Base-by-base conservation (phyloP, 805 yeast species). In the Groenewaldozyma tartarivorans region DNA sequence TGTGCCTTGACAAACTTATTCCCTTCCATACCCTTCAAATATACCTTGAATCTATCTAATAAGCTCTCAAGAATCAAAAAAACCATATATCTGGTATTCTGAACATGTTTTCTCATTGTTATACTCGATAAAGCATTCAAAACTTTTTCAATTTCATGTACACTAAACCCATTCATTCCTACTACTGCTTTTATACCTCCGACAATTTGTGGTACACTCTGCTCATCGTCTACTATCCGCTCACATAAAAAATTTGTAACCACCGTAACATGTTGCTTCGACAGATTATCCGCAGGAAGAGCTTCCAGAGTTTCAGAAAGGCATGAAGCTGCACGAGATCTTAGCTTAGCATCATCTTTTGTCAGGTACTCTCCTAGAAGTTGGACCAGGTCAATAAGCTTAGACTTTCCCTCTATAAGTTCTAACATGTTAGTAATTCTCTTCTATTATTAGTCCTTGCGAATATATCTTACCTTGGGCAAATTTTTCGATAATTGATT, bases 351-450 rank as follows among this genome's bases (percentile, higher is more conserved):
- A 44, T 75, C 77, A 5, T 75, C 79, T 2, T 81, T 72, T 1
- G 83, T 77, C 21, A 83, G 62, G 37, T 69, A 66, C 20, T 73
- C 75, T n/a, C 84, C 86, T 21, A 83, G 61, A 1, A 65, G 56
- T 35, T 73, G 67, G 5, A 83, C 74, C 33, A 82, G 62, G 36
- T 71, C 72, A 13, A 81, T 58, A 19, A 79, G 49, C 37, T 62
- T 66, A 1, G 60, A 41, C 5, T 19, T 20, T 9, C 30, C 33
- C 15, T 32, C 20, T 5, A 9, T 13, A 24, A 24, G 29, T 13
- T 24, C 29, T 24, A 24, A 9, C 11, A 13, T 24, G 29, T 13
- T 24, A 13, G 7, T 24, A 24, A 13, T 9, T 9, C 7, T 24
- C 29, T 24, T 7, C 13, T 9, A 9, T 7, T 13, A 7, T 9